Base-by-base conservation (phyloP, 73 alveolate genomes). In the Durusdinium trenchii region DNA sequence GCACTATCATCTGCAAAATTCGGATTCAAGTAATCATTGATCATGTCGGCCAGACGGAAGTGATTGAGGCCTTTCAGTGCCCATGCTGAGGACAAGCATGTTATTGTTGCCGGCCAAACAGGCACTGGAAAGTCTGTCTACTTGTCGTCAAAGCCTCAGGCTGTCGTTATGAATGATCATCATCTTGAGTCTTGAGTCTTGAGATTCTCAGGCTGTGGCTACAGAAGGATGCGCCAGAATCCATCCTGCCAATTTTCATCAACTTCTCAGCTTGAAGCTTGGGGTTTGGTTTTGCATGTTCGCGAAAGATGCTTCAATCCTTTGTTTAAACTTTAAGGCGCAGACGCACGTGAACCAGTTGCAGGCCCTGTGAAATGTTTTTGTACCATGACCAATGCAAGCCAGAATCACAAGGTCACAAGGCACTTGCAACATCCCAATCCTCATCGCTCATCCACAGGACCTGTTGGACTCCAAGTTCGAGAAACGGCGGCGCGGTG, bases 111-210 rank as follows among this genome's bases (percentile, higher is more conserved):
- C 6, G 98, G 98, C 60, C 99, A 99, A 50, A 99, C 99, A 6
- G 99, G 99, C 75, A 99, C 99, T 30, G 99, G 99, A 52, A 99
- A 99, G 99, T 99, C 99, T 32, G 99, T 99, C 67, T 99, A 99
- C 99, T 99, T 99, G 93, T 95, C 99, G 91, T 40, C 71, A 26
- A 5, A 40, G 86, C n/a, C 96, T 67, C n/a, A 36, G 71, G 50
- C 85, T 40, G 6, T 16, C 16, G 38, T 7, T 40, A 60, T 1
- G 0, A 23, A 2, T 3, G 10, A 75, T 36, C 47, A 73, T 7
- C 54, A 38, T 50, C 57, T 40, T 12, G 76, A 62, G 32, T 5
- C n/a, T n/a, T n/a, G n/a, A n/a, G n/a, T n/a, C n/a, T n/a, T n/a
- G n/a, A n/a, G n/a, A n/a, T n/a, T n/a, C n/a, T 20, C 57, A 92